Conservation (phyloP, 805 yeast species). For the Ogataea nakhonphanomensis region DNA sequence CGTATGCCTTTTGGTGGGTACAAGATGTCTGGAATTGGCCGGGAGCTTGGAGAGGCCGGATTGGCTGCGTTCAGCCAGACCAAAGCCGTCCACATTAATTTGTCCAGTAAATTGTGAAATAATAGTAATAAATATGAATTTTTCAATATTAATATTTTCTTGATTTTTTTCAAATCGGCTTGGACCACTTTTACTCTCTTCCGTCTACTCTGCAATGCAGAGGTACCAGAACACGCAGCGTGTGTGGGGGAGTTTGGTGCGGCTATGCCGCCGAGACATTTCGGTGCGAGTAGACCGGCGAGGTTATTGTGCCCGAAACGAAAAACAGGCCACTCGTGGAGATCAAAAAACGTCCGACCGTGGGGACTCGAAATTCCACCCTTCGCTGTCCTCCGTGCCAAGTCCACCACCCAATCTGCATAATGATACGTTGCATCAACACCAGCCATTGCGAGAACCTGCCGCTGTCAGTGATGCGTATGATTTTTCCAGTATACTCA, state of each 20-base stretch:
- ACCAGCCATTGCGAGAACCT: too few relatives aligned
- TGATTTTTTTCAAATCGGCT: slow-evolving; percentile 3
- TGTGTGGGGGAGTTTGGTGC: neutral
- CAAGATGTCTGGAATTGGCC: slow-evolving; percentile 88
- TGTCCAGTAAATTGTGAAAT: slow-evolving; percentile 27
- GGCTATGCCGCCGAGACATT: slow-evolving; percentile 1
- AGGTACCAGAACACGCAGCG: slow-evolving; percentile 2
- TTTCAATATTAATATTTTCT: neutral
- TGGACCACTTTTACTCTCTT: neutral
- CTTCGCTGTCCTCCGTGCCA: neutral
- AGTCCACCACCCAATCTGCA: neutral
- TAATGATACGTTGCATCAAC: too few relatives aligned
- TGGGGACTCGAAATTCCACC: neutral
- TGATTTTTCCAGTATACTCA: slow-evolving; percentile 1
- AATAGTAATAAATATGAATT: neutral
- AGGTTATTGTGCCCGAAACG: neutral
- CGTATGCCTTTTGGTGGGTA: slow-evolving; percentile 91
- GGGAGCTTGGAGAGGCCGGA: slow-evolving; percentile 90
- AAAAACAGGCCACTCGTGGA: neutral
- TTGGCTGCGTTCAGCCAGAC: slow-evolving; percentile 79
- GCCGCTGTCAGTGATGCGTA: neutral
- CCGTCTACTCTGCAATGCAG: slow-evolving; percentile 9
- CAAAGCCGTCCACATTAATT: slow-evolving; percentile 70
- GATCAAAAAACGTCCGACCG: neutral
- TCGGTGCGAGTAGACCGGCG: slow-evolving; percentile 7